Base-by-base conservation (phyloP, 495 filamentous ascomycete species). In the Daldinia vernicosa region DNA sequence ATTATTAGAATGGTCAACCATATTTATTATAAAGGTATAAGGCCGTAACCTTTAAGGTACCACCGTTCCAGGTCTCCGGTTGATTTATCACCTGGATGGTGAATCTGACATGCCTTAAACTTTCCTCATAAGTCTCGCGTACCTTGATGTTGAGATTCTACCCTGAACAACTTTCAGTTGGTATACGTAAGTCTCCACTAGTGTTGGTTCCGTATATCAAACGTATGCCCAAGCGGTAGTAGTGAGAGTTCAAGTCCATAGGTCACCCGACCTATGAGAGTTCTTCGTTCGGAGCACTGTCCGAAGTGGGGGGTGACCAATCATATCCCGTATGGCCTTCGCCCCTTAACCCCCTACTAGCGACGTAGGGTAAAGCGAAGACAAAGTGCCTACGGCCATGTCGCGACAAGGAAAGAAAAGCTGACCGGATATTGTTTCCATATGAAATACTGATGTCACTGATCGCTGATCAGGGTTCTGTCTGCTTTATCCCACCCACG, bases 401-500 rank as follows among this genome's bases (percentile, higher is more conserved):
- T 56, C 22, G 56, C 45, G 53, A 50, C 28, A 37, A 50, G 17
- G 22, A 39, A 32, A 63, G 47, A 50, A 6, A 27, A 50, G 6
- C 15, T 32, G 17, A 33, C 19, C 27, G 47, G 37, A 27, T 32
- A 12, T 40, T 55, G 39, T 17, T 28, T 63, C 5, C 7, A 51
- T 5, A 8, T n/a, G 19, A 17, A 67, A 58, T 56, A 51, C 17
- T 71, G 63, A 71, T 61, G 58, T 71, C 63, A 71, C 28, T 54
- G 6, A 24, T 39, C n/a, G 54, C 22, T 45, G 27, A 62, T 59
- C 40, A 22, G 33, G 40, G 28, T 63, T 53, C 33, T 63, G 15
- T 53, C 40, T 40, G 57, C 11, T 58, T 9, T 57, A 63, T 32
- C 32, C 45, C 14, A 32, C 7, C 28, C 50, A 50, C n/a, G 39